Evolutionary conservation across 495 filamentous ascomycete species (phyloP).

Genomic region (Daldinia grandis): DNA sequence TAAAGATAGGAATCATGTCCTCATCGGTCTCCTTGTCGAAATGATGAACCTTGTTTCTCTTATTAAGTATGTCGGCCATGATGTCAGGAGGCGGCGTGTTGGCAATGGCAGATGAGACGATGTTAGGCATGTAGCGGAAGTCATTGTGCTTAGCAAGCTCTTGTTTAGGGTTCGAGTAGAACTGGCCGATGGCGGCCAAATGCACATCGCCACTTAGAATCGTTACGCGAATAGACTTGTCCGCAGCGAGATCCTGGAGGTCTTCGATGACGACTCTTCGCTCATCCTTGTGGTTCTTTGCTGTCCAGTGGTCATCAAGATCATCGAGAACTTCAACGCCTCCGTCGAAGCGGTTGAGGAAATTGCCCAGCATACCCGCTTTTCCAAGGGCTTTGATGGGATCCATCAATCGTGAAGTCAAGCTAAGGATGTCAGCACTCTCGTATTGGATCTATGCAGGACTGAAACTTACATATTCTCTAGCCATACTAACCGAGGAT

Average conservation of each 20-base stretch:
- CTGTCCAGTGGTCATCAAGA: constrained; percentile 95
- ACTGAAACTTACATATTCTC: constrained; percentile 67
- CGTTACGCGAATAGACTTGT: constrained; percentile 90
- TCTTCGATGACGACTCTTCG: constrained; percentile 86
- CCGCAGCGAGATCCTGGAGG: constrained; percentile 87
- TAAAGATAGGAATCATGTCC: constrained; percentile 93
- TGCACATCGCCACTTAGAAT: constrained; percentile 93
- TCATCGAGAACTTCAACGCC: constrained; percentile 94
- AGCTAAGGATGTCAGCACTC: constrained; percentile 54
- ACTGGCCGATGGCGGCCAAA: constrained; percentile 89
- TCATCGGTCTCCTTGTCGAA: constrained; percentile 87
- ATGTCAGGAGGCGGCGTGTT: constrained; percentile 90
- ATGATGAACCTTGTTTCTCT: constrained; percentile 92
- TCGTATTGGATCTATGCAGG: background rate
- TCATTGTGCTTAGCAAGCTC: constrained; percentile 82
- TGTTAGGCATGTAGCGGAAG: constrained; percentile 89
- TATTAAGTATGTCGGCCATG: constrained; percentile 91
- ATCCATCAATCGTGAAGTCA: constrained; percentile 85
- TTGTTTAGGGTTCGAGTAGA: constrained; percentile 87
- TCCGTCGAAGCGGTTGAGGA: constrained; percentile 90
- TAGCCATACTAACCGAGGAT: constrained; percentile 83
- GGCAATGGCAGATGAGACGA: constrained; percentile 86
- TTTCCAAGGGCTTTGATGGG: constrained; percentile 89
- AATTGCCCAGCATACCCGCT: constrained; percentile 76
- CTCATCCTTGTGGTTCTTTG: constrained; percentile 90